Percentiles rank a stretch among this genome's conserved stretches.
phyloP scores from a whole-genome alignment of 768 basidiomycete species.

The Amanita jacksonii region DNA sequence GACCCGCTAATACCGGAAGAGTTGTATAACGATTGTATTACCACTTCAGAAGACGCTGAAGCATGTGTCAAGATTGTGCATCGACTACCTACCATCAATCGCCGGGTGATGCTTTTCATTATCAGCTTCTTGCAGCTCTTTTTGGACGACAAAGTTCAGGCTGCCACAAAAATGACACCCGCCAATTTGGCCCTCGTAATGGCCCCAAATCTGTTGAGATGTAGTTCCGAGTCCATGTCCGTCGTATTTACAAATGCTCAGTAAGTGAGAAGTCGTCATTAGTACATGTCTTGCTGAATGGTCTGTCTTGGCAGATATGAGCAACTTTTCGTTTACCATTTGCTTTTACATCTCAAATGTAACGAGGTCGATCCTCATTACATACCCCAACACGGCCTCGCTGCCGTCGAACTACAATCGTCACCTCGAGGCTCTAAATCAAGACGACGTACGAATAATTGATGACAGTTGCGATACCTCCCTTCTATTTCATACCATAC shows the following conservation, averaged over 20 bases:
- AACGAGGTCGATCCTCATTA: conserved; percentile 69
- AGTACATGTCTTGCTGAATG: no score
- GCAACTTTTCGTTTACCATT: conserved; percentile 79
- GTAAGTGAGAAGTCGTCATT: no score
- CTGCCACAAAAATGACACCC: conserved; percentile 81
- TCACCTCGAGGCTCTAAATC: conserved; percentile 44
- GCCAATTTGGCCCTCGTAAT: conserved; percentile 84
- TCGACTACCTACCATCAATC: conserved; percentile 76
- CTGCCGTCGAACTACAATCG: conserved; percentile 43
- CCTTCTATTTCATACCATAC: conserved; percentile 1
- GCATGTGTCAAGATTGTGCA: conserved; percentile 68
- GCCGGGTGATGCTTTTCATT: conserved; percentile 79
- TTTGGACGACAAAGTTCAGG: conserved; percentile 65
- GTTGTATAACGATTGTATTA: conserved; percentile 86
- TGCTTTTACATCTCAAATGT: conserved; percentile 73
- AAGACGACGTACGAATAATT: conserved; percentile 36
- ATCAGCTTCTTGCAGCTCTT: conserved; percentile 90
- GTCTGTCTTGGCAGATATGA: conserved; percentile 62
- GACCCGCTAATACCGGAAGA: conserved; percentile 90
- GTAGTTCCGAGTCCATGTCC: conserved; percentile 80
- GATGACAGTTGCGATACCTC: conserved; percentile 1
- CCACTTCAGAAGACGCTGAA: conserved; percentile 51
- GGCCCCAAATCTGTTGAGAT: conserved; percentile 84
- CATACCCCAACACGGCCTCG: conserved; percentile 69
- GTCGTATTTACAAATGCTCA: conserved; percentile 88